Conservation (phyloP, 257 asterid species). For the Penstemon barbatus region DNA sequence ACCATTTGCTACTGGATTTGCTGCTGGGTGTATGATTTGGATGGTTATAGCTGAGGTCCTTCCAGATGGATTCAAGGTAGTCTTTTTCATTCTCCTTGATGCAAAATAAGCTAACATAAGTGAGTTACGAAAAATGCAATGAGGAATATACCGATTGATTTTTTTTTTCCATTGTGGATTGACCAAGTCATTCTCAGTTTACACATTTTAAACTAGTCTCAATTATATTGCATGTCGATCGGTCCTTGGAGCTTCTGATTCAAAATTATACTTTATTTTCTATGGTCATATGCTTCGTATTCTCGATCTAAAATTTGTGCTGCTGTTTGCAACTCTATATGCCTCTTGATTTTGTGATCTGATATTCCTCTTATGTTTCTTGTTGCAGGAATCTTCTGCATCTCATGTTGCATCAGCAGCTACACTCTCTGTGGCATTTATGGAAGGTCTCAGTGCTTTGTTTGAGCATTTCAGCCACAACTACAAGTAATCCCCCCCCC, state of each 20-base stretch:
- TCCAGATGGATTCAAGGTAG: conserved; percentile 96
- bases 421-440: conserved; percentile 90
- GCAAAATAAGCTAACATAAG: background rate
- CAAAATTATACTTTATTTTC: no score
- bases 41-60: conserved; percentile 97
- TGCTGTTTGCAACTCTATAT: no score
- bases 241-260: no score
- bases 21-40: conserved; percentile 99
- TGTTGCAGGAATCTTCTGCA: conserved; percentile 76
- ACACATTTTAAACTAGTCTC: no score
- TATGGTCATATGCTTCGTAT: no score
- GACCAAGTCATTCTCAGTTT: no score
- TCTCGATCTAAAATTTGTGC: no score
- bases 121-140: no score
- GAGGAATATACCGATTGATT: no score
- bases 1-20: conserved; percentile 98
- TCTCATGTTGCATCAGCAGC: conserved; percentile 98
- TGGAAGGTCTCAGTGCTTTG: conserved; percentile 79
- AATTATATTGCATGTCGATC: no score
- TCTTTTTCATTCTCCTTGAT: conserved; percentile 7
- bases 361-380: conserved; percentile 2
- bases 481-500: conserved; percentile 56
- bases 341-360: background rate
- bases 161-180: no score
- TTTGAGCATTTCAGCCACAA: conserved; percentile 73